Base-by-base conservation (phyloP, 352 stramenopile species). In the Phytophthora tubulina region DNA sequence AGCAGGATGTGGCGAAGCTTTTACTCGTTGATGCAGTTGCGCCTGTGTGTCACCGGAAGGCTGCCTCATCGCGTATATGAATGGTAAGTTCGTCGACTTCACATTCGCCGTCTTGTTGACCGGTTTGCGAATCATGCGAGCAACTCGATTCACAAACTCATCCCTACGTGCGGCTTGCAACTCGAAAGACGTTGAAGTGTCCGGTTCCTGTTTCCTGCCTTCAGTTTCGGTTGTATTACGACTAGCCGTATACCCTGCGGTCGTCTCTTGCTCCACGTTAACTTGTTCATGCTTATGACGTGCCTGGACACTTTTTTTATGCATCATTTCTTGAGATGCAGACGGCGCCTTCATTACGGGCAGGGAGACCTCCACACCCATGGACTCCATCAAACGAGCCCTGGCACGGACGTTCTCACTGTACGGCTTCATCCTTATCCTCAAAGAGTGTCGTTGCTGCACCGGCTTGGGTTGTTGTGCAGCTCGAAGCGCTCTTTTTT, bases 331-430 rank as follows among this genome's bases (percentile, higher is more conserved):
- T 45, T 30, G 11, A 44, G 31, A 31, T 14, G 14, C 32, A 48
- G 41, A 21, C 15, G 5, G 41, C 6, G n/a, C 32, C 8, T 56
- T 42, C 6, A 15, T 27, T 45, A 10, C 51, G 3, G n/a, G 50
- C 32, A 45, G 14, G 3, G 48, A 38, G 21, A 31, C 32, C 4
- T 30, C 9, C 1, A 42, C 49, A 42, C 31, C 31, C 13, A 21
- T 56, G 6, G 5, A 31, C 8, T 31, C 46, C 51, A 42, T 58
- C 9, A 33, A 10, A 15, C 51, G 36, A 50, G 53, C 39, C 11
- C 7, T 50, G 17, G 6, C 36, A 62, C 30, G 54, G 4, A 58
- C 33, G 33, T 58, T 41, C 32, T 56, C 49, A 6, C 15, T 56
- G 35, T 30, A 42, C 6, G 8, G 9, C 32, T 31, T 41, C 49